These are phyloP conservation scores for Lathyrus tuberosus DNA, from an alignment of 306 rosid genomes.

Conservation along the genomic window DNA sequence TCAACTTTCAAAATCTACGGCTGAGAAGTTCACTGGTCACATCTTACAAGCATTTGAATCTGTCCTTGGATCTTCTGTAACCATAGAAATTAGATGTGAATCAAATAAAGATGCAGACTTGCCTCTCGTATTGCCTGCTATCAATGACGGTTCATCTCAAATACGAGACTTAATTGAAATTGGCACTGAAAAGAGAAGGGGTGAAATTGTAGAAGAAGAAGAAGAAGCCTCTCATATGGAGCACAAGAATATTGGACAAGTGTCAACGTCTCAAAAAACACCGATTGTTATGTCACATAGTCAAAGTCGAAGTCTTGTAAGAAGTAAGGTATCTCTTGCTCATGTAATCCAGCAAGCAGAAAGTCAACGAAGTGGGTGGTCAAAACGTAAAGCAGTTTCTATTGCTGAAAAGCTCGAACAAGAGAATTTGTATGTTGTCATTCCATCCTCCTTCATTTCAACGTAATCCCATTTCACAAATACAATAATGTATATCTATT, in stretches of 20 bases:
- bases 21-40: slow-evolving; percentile 76
- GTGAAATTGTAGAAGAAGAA: slow-evolving; percentile 80
- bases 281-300: slow-evolving; percentile 47
- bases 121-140: slow-evolving; percentile 57
- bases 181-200: slow-evolving; percentile 49
- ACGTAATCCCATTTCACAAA: slow-evolving; percentile 19
- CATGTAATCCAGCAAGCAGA: slow-evolving; percentile 98
- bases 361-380: slow-evolving; percentile 82
- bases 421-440: slow-evolving; percentile 78
- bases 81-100: slow-evolving; percentile 83
- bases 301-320: slow-evolving; percentile 81
- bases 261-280: slow-evolving; percentile 51
- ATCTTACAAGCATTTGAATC: slow-evolving; percentile 82
- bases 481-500: slow-evolving; percentile 3
- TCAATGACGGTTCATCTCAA: slow-evolving; percentile 55
- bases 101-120: slow-evolving; percentile 52
- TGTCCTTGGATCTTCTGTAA: slow-evolving; percentile 76
- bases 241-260: slow-evolving; percentile 49
- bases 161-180: slow-evolving; percentile 52
- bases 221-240: slow-evolving; percentile 62
- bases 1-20: slow-evolving; percentile 74
- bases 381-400: slow-evolving; percentile 89
- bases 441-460: slow-evolving; percentile 27
- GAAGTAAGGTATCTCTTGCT: slow-evolving; percentile 95
- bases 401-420: slow-evolving; percentile 99